Base-by-base conservation (phyloP, 2,329 filamentous ascomycete species). In the Graphilbum ipis-grandicollis region DNA sequence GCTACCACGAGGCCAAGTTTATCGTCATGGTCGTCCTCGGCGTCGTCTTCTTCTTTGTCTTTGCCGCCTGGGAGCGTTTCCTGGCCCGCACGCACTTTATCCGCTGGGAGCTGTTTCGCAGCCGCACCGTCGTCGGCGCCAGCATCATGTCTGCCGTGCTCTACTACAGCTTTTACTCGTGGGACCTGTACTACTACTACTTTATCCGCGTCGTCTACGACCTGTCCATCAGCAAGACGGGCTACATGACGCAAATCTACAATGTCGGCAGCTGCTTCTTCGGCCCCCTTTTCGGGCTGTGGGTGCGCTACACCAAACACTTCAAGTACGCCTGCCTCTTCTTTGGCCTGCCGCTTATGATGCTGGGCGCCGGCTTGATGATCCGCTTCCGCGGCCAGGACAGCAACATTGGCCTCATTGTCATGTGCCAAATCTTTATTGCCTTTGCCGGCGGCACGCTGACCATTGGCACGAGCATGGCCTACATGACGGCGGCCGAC, bases 381-480 rank as follows among this genome's bases (percentile, higher is more conserved):
- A 63, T 75, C 41, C 50, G 64, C 32, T 73, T 68, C 56, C 68
- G 71, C 31, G 57, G 61, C 43, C 62, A 65, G 38, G 55, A 60
- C 29, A 57, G 55, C 35, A 57, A 61, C 25, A 56, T 70, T 14
- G 56, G 63, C 15, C 65, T 64, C 49, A 60, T 75, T 9, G 55
- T 75, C 46, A 67, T 69, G 51, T 71, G 66, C 34, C 70, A 77
- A 50, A 63, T 76, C 36, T 59, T 75, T 34, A 43, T 44, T 19
- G 44, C 71, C 7, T 60, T 71, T 29, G 67, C 66, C 10, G 70
- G 69, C 6, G 69, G 68, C 19, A 57, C 66, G 8, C 56, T 71
- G 8, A 68, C 74, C 40, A 70, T 76, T 35, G 61, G 60, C 34
- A 63, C 69, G 39, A 66, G 75, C 46, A 60, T 76, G 37, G 67